These are phyloP conservation scores for Skeletonema menzelii DNA, from an alignment of 108 stramenopile genomes.

Conservation along the genomic window DNA sequence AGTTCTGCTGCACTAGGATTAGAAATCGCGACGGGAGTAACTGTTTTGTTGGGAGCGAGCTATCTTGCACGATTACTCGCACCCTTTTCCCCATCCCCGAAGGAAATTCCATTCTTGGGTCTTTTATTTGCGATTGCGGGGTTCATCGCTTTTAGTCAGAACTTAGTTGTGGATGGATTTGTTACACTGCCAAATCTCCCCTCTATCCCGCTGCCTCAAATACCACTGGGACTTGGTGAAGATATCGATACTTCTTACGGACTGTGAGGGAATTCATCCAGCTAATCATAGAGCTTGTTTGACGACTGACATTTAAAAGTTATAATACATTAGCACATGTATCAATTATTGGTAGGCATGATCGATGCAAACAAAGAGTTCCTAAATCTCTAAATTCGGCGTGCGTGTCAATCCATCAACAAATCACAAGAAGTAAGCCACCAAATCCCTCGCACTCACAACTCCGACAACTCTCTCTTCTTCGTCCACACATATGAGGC, in stretches of 20 bases:
- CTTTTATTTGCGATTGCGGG: slow-evolving; percentile 82
- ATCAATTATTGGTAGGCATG: background rate
- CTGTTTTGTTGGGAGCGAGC: slow-evolving; percentile 60
- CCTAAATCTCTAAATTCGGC: background rate
- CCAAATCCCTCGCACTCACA: slow-evolving; percentile 83
- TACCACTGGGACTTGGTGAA: slow-evolving; percentile 48
- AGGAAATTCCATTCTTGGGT: slow-evolving; percentile 84
- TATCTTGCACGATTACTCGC: slow-evolving; percentile 72
- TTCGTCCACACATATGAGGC: slow-evolving; percentile 82
- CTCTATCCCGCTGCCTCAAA: slow-evolving; percentile 45
- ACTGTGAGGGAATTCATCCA: background rate
- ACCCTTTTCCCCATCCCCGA: slow-evolving; percentile 73
- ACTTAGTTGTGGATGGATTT: slow-evolving; percentile 86
- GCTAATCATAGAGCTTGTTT: background rate
- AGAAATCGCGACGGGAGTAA: slow-evolving; percentile 72
- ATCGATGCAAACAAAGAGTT: background rate
- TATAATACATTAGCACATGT: slow-evolving; percentile 1
- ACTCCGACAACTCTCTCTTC: slow-evolving; percentile 83
- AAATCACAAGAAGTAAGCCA: slow-evolving; percentile 86
- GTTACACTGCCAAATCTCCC: slow-evolving; percentile 45
- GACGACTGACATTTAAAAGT: background rate
- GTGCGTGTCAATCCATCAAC: background rate
- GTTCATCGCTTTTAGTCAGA: slow-evolving; percentile 84
- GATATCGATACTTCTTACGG: slow-evolving; percentile 35
- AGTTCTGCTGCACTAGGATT: slow-evolving; percentile 64